phyloP scores from a whole-genome alignment of 2,329 filamentous ascomycete genomes.

The Xylariaceae sp. region DNA sequence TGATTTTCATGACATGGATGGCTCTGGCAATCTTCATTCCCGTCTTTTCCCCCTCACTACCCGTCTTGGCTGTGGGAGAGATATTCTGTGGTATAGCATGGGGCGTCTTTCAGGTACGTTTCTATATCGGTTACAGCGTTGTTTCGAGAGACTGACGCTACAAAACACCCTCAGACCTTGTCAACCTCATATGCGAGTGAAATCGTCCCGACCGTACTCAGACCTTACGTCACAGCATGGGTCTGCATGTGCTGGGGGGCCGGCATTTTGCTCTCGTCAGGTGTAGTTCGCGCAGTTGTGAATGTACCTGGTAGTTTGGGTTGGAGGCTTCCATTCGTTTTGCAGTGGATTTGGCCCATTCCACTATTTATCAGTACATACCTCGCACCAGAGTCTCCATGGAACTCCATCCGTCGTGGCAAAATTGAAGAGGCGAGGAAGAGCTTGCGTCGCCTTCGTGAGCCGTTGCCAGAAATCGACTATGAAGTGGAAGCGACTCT shows the following conservation, averaged over 20 bases:
- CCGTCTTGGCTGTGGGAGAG: slow-evolving; percentile 28
- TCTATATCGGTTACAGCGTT: no score
- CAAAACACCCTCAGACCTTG: no score
- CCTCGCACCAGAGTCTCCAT: slow-evolving; percentile 28
- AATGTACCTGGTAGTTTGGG: slow-evolving; percentile 32
- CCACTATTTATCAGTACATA: slow-evolving; percentile 29
- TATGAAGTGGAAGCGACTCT: slow-evolving; percentile 32
- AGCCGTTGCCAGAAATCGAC: slow-evolving; percentile 13
- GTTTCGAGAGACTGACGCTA: no score
- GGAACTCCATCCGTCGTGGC: slow-evolving; percentile 30
- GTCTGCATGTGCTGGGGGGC: slow-evolving; percentile 40
- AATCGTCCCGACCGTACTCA: slow-evolving; percentile 33
- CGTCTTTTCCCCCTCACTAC: slow-evolving; percentile 33
- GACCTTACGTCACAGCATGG: slow-evolving; percentile 35
- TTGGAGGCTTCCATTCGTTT: slow-evolving; percentile 36
- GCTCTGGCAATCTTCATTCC: slow-evolving; percentile 34
- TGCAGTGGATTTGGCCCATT: slow-evolving; percentile 39
- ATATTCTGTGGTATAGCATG: slow-evolving; percentile 34
- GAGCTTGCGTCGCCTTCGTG: slow-evolving; percentile 26
- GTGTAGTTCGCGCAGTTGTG: slow-evolving; percentile 33
- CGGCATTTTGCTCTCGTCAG: slow-evolving; percentile 37
- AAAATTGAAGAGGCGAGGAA: slow-evolving; percentile 29
- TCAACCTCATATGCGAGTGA: slow-evolving; percentile 38
- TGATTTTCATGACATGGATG: slow-evolving; percentile 31
- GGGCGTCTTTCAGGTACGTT: slow-evolving; percentile 31